A percentile compares a stretch with the other conserved stretches of the same genome.
Conservation (phyloP, 75 land plant genomes). For the Azolla pinnata region DNA sequence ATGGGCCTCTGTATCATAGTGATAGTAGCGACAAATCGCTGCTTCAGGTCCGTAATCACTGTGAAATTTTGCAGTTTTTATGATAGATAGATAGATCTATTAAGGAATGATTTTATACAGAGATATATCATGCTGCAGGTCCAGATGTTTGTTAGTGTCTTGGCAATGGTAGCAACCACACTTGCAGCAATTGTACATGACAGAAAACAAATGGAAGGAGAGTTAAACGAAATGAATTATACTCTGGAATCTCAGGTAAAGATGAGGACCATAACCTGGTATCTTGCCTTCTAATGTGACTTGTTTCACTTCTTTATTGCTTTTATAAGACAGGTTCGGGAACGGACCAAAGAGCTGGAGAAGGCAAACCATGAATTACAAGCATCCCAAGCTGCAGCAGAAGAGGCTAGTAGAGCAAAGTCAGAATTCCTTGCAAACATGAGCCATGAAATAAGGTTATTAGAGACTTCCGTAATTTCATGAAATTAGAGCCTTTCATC, state of each 20-base stretch:
- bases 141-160: conserved; percentile 38
- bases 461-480: no score
- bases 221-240: conserved; percentile 31
- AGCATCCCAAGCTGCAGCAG: conserved; percentile 38
- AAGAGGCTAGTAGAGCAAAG: conserved; percentile 39
- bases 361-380: conserved; percentile 30
- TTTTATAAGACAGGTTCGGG: conserved; percentile 17
- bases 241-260: conserved; percentile 32
- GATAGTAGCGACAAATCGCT: neutral
- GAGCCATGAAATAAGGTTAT: conserved; percentile 41
- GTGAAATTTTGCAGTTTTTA: no score
- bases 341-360: conserved; percentile 29
- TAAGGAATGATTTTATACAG: neutral
- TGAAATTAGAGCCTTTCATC: no score
- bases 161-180: conserved; percentile 41
- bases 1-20: conserved; percentile 16
- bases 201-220: conserved; percentile 33
- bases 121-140: conserved; percentile 13
- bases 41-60: conserved; percentile 6
- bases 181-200: conserved; percentile 42
- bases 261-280: no score
- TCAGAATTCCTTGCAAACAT: conserved; percentile 41
- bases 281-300: no score
- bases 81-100: no score
- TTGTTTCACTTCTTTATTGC: neutral